Evolutionary conservation across 2,329 filamentous ascomycete genomes (phyloP), one percentile per base, ranked within the genome.

Genomic region (Penicillium italicum): DNA sequence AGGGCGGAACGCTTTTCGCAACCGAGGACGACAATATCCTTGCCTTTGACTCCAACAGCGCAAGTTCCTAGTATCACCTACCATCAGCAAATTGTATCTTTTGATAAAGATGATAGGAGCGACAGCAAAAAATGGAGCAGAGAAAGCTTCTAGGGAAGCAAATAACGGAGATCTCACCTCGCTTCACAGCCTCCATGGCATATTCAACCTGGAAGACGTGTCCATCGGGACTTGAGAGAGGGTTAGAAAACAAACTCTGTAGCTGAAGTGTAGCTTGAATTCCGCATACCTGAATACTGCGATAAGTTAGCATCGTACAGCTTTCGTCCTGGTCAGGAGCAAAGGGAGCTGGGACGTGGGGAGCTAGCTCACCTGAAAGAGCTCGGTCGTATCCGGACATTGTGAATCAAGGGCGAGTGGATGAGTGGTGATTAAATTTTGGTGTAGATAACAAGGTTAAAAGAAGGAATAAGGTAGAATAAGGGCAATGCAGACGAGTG

Each of bases 121-220:
- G 2, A 26, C 11, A 1, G 11, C 16, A 28, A 36, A 24, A 8
- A 20, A 22, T 26, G 6, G 8, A 40, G 30, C 33, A 45, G 47
- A n/a, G 18, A 31, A 34, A 44, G 40, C 20, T 16, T 20, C 20
- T 28, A n/a, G 57, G 63, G 40, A 47, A 57, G 51, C 36, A 47
- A 18, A 57, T 60, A 40, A 51, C 30, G 26, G 30, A 26, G 46
- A n/a, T 56, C 62, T 53, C 79, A 94, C 93, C 94, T 91, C 94
- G 82, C 83, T 99, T 99, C 66, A 99, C 94, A 66, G 94, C 94
- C 80, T 99, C 94, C 66, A 96, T 89, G 54, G 94, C 94, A 84
- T 99, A 99, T 83, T 99, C 94, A 71, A 99, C 94, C 79, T 99
- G 94, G 80, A 99, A 99, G 70, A 99, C 94, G 81, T 99, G 94